Percentiles rank a stretch among this genome's conserved stretches.
These are phyloP conservation scores for Kwoniella botswanensis DNA, from an alignment of 768 basidiomycete species.

Conservation along the genomic window DNA sequence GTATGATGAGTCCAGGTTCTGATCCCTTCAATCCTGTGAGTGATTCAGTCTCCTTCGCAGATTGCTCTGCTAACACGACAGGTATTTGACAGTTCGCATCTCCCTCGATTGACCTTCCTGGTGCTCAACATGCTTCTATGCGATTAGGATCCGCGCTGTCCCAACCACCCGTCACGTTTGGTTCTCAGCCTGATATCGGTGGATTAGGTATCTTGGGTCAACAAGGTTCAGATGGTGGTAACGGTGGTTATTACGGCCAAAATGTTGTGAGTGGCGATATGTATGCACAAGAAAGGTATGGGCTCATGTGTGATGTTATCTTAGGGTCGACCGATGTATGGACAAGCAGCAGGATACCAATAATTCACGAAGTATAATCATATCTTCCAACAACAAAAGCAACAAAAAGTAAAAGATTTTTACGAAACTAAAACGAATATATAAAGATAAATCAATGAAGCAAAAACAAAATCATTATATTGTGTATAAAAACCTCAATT, in stretches of 20 bases:
- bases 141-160: slow-evolving; percentile 28
- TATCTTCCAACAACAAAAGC: no score
- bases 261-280: slow-evolving; percentile 6
- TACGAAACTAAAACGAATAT: no score
- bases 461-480: neutral
- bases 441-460: neutral
- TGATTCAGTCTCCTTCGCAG: slow-evolving; percentile 2
- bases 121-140: slow-evolving; percentile 28
- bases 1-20: slow-evolving; percentile 55
- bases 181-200: slow-evolving; percentile 52
- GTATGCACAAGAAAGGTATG: neutral
- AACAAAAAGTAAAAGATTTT: no score
- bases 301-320: neutral
- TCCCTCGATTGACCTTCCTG: slow-evolving; percentile 50
- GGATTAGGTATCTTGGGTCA: slow-evolving; percentile 52
- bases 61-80: neutral
- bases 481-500: neutral
- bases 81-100: slow-evolving; percentile 46
- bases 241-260: slow-evolving; percentile 19
- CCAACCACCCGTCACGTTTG: slow-evolving; percentile 44
- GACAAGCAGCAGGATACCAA: slow-evolving; percentile 24
- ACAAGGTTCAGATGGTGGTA: slow-evolving; percentile 6
- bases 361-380: slow-evolving; percentile 1
- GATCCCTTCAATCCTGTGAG: slow-evolving; percentile 59
- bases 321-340: slow-evolving; percentile 16